phyloP scores from a whole-genome alignment of 768 basidiomycete species.

The Tricholoma hemisulphureum region DNA sequence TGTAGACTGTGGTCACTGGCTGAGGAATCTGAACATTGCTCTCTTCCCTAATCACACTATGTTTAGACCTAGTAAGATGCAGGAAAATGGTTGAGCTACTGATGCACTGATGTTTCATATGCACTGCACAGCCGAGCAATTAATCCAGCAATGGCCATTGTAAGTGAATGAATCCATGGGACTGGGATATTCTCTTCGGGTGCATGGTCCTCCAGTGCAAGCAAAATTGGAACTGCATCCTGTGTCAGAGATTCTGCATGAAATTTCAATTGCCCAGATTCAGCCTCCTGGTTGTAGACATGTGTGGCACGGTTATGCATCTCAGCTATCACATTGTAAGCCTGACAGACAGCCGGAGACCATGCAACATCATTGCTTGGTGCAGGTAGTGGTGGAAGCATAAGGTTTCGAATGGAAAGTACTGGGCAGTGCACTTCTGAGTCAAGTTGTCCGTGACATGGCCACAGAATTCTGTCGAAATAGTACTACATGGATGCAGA shows the following conservation, averaged over 20 bases:
- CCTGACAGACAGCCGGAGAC: not conserved
- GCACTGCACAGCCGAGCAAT: not conserved
- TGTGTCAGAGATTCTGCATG: not conserved
- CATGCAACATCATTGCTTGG: not conserved
- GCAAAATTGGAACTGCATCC: not conserved
- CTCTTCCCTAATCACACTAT: not conserved
- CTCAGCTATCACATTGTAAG: not conserved
- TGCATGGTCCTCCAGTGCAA: not conserved
- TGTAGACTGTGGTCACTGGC: not conserved
- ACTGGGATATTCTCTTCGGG: not conserved
- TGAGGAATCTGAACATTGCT: not conserved
- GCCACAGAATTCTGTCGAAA: too few relatives aligned
- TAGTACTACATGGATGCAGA: too few relatives aligned
- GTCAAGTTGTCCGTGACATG: too few relatives aligned
- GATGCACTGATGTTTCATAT: not conserved
- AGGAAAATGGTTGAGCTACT: not conserved
- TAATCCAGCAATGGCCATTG: not conserved
- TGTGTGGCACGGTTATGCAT: not conserved
- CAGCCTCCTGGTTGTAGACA: not conserved
- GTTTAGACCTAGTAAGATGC: not conserved
- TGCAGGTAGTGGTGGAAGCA: conserved; percentile 10
- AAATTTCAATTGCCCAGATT: not conserved
- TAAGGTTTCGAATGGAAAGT: too few relatives aligned
- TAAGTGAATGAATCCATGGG: not conserved
- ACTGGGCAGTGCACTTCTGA: not conserved